Base-by-base conservation (phyloP, 208 protist species). In the Kentomonas sorsogonicus region DNA sequence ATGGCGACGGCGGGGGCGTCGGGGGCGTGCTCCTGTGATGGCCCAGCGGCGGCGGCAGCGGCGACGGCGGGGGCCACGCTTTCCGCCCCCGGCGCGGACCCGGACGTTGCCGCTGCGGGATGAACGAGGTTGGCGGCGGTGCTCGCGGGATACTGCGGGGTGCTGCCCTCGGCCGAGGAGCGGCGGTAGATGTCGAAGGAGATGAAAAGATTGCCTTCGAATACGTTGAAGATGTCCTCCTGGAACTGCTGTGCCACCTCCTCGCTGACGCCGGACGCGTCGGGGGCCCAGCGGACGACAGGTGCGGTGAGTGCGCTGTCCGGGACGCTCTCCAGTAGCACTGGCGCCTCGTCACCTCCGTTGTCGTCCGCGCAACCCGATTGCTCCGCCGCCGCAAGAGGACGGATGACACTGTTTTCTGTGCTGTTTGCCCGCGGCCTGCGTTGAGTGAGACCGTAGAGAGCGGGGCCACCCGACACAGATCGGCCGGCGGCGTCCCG, bases 251-350 rank as follows among this genome's bases (percentile, higher is more conserved):
- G 36, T 3, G 69, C 69, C 60, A 71, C 65, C 10, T 39, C 60
- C 2, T 60, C 52, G n/a, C 66, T 59, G 3, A 83, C 76, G 18
- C 65, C 57, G 1, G 77, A 63, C 0, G 70, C 76, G 41, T 60
- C 36, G 3, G 82, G 77, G 5, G 72, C 82, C 82, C 82, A 89
- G 16, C 74, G 65, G 18, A 86, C 63, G 63, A 89, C 81, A 2
- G 82, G 82, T 10, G 82, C 72, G 11, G 51, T 23, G 22, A 64
- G 54, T 44, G 36, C 23, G 33, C 33, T 11, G 11, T 36, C 33
- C 33, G 33, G 5, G 11, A 5, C 11, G 33, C 33, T 11, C 33
- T 5, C 7, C 11, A 11, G 33, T 15, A 36, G 39, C 9, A 54
- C 11, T 18, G 7, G 9, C 47, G 47, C 18, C n/a, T 45, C 18